Conservation (phyloP, 2,329 filamentous ascomycete species). For the Remersonia thermophila region DNA sequence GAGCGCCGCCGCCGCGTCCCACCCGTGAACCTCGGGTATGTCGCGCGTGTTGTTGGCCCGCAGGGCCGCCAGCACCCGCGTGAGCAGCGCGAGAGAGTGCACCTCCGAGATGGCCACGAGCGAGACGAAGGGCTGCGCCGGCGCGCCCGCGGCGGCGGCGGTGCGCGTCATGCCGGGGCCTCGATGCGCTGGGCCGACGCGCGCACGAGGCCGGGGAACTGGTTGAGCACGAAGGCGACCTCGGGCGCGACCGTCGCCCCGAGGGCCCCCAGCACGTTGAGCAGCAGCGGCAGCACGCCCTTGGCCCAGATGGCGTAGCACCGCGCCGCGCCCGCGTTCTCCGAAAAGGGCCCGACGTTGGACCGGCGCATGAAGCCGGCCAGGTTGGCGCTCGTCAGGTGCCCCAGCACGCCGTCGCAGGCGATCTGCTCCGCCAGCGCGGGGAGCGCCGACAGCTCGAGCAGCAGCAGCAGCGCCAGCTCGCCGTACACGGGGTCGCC, state of each 20-base stretch:
- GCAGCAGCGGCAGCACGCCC: constrained; percentile 72
- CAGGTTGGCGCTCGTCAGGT: constrained; percentile 67
- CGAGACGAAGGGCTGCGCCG: constrained; percentile 52
- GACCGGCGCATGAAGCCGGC: constrained; percentile 62
- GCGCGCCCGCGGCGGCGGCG: constrained; percentile 25
- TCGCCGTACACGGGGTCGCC: constrained; percentile 88
- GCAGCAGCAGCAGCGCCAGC: constrained; percentile 75
- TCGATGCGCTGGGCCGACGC: constrained; percentile 64
- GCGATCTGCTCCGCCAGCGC: constrained; percentile 80
- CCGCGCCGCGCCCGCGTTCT: constrained; percentile 52
- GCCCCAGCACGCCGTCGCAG: constrained; percentile 69
- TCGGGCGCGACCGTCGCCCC: constrained; percentile 74
- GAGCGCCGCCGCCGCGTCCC: constrained; percentile 58
- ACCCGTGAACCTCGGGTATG: constrained; percentile 54
- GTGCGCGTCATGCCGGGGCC: constrained; percentile 42
- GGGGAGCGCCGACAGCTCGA: constrained; percentile 74
- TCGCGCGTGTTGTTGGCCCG: constrained; percentile 55
- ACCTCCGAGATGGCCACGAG: constrained; percentile 63
- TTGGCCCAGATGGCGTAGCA: constrained; percentile 85
- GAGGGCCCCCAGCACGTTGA: constrained; percentile 77
- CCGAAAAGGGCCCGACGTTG: constrained; percentile 66
- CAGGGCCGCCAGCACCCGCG: constrained; percentile 56
- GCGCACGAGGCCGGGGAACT: constrained; percentile 67
- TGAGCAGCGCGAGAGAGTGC: constrained; percentile 66
- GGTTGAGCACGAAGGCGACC: constrained; percentile 75